Percentiles rank a stretch among this genome's conserved stretches.
Conservation (phyloP, 495 filamentous ascomycete genomes). For the Diplogelasinospora grovesii region DNA sequence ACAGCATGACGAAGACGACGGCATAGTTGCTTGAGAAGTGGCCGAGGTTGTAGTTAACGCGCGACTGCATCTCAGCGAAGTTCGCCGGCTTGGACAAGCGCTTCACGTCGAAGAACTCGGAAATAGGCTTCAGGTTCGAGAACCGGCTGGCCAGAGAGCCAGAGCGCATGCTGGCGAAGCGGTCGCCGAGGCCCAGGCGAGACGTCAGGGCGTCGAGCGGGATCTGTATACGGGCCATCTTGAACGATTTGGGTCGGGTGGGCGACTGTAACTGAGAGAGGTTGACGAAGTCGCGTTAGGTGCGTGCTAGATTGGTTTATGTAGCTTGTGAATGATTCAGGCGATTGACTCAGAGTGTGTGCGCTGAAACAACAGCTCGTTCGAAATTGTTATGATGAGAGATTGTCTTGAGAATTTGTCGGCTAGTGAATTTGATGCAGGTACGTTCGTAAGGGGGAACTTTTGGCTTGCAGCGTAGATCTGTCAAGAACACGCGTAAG, state of each 20-base stretch:
- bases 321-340: too few species aligned
- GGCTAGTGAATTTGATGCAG: neutral
- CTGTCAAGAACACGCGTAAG: conserved; percentile 22
- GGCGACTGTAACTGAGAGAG: neutral
- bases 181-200: conserved; percentile 68
- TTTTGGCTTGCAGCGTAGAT: conserved; percentile 11
- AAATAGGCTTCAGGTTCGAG: conserved; percentile 83
- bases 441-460: neutral
- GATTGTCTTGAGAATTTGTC: neutral
- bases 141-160: conserved; percentile 75
- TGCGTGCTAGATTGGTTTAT: too few species aligned
- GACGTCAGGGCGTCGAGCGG: conserved; percentile 88
- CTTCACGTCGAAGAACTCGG: conserved; percentile 94
- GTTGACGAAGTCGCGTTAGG: neutral
- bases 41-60: conserved; percentile 93
- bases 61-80: conserved; percentile 84
- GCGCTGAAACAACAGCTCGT: too few species aligned
- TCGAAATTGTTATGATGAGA: neutral
- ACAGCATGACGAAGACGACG: conserved; percentile 85
- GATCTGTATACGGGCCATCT: conserved; percentile 84
- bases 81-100: conserved; percentile 87
- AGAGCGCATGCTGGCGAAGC: conserved; percentile 69
- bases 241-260: conserved; percentile 17
- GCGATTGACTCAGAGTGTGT: too few species aligned
- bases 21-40: conserved; percentile 99